phyloP scores from a whole-genome alignment of 192 early-diverging fungal species.

The Backusella parvicylindrica region DNA sequence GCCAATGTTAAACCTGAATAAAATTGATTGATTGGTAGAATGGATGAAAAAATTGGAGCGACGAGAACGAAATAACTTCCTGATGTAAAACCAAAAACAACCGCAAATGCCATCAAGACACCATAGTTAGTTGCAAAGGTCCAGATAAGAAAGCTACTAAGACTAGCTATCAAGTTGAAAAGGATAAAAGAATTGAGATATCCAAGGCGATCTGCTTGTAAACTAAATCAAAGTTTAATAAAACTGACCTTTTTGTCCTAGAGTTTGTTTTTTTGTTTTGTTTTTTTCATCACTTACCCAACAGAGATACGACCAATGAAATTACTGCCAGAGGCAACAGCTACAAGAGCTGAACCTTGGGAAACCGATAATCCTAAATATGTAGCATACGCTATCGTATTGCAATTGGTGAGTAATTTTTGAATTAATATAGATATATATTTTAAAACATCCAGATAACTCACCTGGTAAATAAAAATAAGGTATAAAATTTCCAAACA shows the following conservation, averaged over 20 bases:
- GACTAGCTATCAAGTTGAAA: constrained; percentile 17
- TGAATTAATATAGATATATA: not conserved
- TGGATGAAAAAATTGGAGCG: constrained; percentile 15
- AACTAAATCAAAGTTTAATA: not conserved
- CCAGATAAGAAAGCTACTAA: constrained; percentile 30
- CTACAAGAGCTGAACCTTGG: constrained; percentile 23
- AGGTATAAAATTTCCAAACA: constrained; percentile 29
- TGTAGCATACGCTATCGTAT: constrained; percentile 15
- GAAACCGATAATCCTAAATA: constrained; percentile 15
- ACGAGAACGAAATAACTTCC: constrained; percentile 35
- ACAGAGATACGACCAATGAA: constrained; percentile 27
- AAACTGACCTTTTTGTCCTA: not conserved
- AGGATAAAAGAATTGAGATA: constrained; percentile 27
- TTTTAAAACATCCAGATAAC: not conserved
- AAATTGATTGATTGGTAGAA: constrained; percentile 21
- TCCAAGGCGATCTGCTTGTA: constrained; percentile 27
- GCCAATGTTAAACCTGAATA: constrained; percentile 18
- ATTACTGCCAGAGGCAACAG: constrained; percentile 14
- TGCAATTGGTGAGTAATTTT: not conserved
- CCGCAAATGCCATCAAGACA: constrained; percentile 24
- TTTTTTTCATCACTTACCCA: not conserved
- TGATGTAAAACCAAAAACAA: constrained; percentile 31
- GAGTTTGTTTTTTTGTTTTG: too few species aligned
- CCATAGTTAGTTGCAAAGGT: constrained; percentile 31
- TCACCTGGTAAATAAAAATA: constrained; percentile 26